A percentile compares a stretch with the other conserved stretches of the same genome.
Evolutionary conservation across 192 early-diverging fungal genomes (phyloP).

Genomic region (Thoreauomyces humboldtii): DNA sequence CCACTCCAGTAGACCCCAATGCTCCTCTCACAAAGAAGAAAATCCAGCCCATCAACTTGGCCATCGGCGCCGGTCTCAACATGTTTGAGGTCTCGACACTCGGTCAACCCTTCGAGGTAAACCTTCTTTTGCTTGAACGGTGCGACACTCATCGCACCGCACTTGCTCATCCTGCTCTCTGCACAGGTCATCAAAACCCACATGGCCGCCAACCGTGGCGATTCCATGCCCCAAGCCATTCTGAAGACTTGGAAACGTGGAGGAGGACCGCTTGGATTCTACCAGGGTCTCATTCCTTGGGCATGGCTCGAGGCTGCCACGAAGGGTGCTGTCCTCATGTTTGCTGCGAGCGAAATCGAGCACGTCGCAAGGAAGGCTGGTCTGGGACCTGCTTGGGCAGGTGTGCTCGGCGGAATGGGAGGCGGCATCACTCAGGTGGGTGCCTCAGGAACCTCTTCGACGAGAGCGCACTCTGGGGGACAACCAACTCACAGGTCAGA

Average conservation of each 20-base stretch:
- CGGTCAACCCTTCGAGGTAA: slow-evolving; percentile 81
- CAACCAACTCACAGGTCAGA: background rate
- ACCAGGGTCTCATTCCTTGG: slow-evolving; percentile 83
- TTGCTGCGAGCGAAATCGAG: slow-evolving; percentile 71
- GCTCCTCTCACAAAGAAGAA: slow-evolving; percentile 59
- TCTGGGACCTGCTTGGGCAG: slow-evolving; percentile 48
- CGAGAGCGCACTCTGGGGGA: background rate
- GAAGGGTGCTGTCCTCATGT: slow-evolving; percentile 77
- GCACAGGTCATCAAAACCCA: slow-evolving; percentile 43
- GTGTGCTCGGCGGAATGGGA: slow-evolving; percentile 89
- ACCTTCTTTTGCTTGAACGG: background rate
- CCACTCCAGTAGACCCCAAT: slow-evolving; percentile 13
- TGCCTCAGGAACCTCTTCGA: background rate
- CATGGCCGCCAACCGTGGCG: slow-evolving; percentile 77
- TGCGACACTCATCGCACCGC: background rate
- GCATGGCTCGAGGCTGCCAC: slow-evolving; percentile 80
- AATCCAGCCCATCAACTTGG: slow-evolving; percentile 77
- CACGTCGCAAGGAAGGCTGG: slow-evolving; percentile 38
- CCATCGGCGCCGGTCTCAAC: slow-evolving; percentile 74
- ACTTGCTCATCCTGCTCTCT: background rate
- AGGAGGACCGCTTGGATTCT: slow-evolving; percentile 82
- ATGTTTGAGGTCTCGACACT: slow-evolving; percentile 88
- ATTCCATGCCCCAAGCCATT: slow-evolving; percentile 70
- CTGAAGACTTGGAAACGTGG: slow-evolving; percentile 79
- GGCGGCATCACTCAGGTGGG: slow-evolving; percentile 83